Base-by-base conservation (phyloP, 2,329 filamentous ascomycete genomes). In the Erysiphe neolycopersici region DNA sequence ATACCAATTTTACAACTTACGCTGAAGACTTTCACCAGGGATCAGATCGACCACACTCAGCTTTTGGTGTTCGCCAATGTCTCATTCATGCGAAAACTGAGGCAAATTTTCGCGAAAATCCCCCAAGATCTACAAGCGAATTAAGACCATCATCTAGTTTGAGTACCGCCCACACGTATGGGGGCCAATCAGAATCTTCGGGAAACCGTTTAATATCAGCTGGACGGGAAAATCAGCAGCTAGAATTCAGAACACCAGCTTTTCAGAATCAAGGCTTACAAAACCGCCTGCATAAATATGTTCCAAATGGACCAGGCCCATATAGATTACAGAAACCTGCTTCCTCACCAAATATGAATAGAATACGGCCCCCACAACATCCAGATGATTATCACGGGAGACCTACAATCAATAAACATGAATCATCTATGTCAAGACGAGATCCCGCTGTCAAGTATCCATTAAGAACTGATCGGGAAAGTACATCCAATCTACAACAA, bases 11-110 rank as follows among this genome's bases (percentile, higher is more conserved):
- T 10, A 16, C 31, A 26, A 35, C n/a, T 31, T 41, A 33, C 22
- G 43, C 30, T 14, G 33, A 33, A 17, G 32, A 30, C 3, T 47
- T 38, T 22, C 51, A 59, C 47, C 60, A 67, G 22, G 63, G 65
- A 10, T 63, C 63, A 26, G 50, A 53, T 18, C 49, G 55, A 39
- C 53, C 56, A 19, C 37, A 61, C 13, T 63, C 63, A 14, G 65
- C 67, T 5, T 70, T 69, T 56, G 64, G 64, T 39, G 60, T 69
- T 47, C 62, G 63, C 47, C 62, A 65, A 5, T 59, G 64, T 30
- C 47, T 31, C 19, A 22, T 61, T 4, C 56, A 54, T 35, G 39
- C 47, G 6, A 50, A 48, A 35, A 53, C 50, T 1, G 47, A 48
- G 1, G 41, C 44, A 12, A 45, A 43, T 17, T 41, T 37, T 30